phyloP scores from a whole-genome alignment of 768 basidiomycete species.

The Mycena amicta region DNA sequence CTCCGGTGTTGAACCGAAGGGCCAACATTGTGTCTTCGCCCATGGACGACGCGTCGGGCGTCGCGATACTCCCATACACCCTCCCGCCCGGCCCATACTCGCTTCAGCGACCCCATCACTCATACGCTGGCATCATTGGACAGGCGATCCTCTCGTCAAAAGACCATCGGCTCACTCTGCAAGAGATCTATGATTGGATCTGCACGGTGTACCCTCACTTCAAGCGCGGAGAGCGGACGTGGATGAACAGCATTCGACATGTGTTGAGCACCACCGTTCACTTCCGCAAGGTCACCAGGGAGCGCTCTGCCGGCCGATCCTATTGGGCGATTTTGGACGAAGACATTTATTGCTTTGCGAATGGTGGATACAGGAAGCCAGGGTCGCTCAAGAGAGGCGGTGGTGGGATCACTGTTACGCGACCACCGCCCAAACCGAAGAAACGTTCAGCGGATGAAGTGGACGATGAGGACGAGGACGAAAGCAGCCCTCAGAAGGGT shows the following conservation, averaged over 20 bases:
- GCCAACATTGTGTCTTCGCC: slow-evolving; percentile 85
- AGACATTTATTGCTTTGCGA: slow-evolving; percentile 80
- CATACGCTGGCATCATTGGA: slow-evolving; percentile 95
- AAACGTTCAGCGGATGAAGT: slow-evolving; percentile 37
- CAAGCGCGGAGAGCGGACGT: slow-evolving; percentile 89
- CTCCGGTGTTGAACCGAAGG: slow-evolving; percentile 40
- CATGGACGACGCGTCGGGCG: slow-evolving; percentile 71
- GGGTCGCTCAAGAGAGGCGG: slow-evolving; percentile 19
- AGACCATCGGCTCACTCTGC: slow-evolving; percentile 82
- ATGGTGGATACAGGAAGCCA: slow-evolving; percentile 77
- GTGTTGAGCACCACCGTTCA: slow-evolving; percentile 90
- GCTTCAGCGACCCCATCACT: slow-evolving; percentile 76
- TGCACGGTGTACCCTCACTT: slow-evolving; percentile 92
- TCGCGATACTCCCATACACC: slow-evolving; percentile 56
- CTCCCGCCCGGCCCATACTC: slow-evolving; percentile 88
- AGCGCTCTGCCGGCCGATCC: slow-evolving; percentile 77
- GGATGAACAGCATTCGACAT: slow-evolving; percentile 99
- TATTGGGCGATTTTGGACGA: slow-evolving; percentile 88
- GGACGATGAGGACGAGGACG: slow-evolving; percentile 18
- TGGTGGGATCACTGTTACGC: neutral
- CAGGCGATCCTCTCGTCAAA: slow-evolving; percentile 89
- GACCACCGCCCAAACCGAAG: slow-evolving; percentile 33
- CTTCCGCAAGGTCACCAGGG: slow-evolving; percentile 83
- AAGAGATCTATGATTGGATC: slow-evolving; percentile 97
- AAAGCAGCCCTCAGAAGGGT: slow-evolving; percentile 19